Evolutionary conservation across 352 stramenopile genomes (phyloP), one percentile per base, ranked within the genome.

Genomic region (Phytophthora tubulina): DNA sequence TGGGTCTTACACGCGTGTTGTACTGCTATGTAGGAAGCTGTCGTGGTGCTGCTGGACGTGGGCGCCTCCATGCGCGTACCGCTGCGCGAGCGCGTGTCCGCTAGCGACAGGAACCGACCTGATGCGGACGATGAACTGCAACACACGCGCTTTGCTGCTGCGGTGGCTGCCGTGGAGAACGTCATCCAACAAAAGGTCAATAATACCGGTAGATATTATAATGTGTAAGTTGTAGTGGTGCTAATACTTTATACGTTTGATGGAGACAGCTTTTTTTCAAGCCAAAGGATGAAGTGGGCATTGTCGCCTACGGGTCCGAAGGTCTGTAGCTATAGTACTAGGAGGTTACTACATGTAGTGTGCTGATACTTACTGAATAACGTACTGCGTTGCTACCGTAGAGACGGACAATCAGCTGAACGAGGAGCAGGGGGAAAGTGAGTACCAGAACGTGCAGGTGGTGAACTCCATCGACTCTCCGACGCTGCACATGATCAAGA

Each of bases 351-450:
- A 27, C 21, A 27, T 27, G 21, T 27, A 27, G 21, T 27, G 21
- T 36, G 21, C 32, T 14, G 7, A 13, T 1, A 32, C 0, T 10
- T 53, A 49, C 21, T 30, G 4, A 41, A n/a, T 21, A 7, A 46
- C 10, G 27, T 53, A 41, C 39, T 11, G 6, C 55, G 0, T 46
- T 67, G 53, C 2, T 36, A 6, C 1, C 44, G 8, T 38, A 91
- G 86, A 86, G n/a, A 95, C 88, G 42, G 76, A 92, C 45, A 95
- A 95, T 55, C 83, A 93, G 58, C 63, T 95, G 69, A 89, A 93
- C 32, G 86, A 91, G 31, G 81, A 94, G 64, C 79, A 93, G 21
- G 86, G 71, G 13, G 68, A 77, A 6, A 74, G 64, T 42, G 79
- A 88, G 57, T 94, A 95, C 66, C 61, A 54, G 27, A 87, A 94